These are phyloP conservation scores for Geotrichum aggregatum DNA, from an alignment of 1,139 yeast genomes.

Conservation along the genomic window DNA sequence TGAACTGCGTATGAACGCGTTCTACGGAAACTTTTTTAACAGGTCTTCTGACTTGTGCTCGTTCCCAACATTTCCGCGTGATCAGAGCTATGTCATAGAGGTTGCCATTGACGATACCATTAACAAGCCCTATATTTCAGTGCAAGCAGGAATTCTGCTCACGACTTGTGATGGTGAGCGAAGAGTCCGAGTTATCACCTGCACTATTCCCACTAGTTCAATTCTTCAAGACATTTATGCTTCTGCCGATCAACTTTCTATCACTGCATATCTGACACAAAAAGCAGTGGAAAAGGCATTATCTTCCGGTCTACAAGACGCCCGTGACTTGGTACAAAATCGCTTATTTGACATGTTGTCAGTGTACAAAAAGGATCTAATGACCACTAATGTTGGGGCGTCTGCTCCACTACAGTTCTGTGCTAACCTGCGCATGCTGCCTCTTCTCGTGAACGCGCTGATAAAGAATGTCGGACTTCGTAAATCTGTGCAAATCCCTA, in stretches of 20 bases:
- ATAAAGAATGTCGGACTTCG: slow-evolving; percentile 83
- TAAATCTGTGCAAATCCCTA: slow-evolving; percentile 73
- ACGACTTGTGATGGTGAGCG: slow-evolving; percentile 87
- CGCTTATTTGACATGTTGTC: slow-evolving; percentile 68
- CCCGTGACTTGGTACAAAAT: slow-evolving; percentile 69
- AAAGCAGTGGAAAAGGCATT: slow-evolving; percentile 82
- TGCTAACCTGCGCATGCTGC: slow-evolving; percentile 89
- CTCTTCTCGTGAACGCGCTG: slow-evolving; percentile 75
- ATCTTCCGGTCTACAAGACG: slow-evolving; percentile 59
- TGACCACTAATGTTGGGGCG: slow-evolving; percentile 85
- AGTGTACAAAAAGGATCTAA: slow-evolving; percentile 83
- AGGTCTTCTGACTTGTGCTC: slow-evolving; percentile 93
- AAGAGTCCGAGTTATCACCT: slow-evolving; percentile 85
- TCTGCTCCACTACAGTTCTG: slow-evolving; percentile 83
- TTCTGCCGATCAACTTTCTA: slow-evolving; percentile 92
- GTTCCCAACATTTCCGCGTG: slow-evolving; percentile 96
- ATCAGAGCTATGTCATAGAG: slow-evolving; percentile 89
- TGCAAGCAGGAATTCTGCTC: slow-evolving; percentile 91
- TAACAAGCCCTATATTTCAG: slow-evolving; percentile 68
- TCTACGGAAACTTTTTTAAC: slow-evolving; percentile 92
- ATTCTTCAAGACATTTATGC: slow-evolving; percentile 82
- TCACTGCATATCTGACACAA: slow-evolving; percentile 73
- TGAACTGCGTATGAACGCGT: slow-evolving; percentile 78
- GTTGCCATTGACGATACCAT: slow-evolving; percentile 79
- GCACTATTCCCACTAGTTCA: slow-evolving; percentile 81